Percentiles rank a stretch among this genome's conserved stretches.
Conservation (phyloP, 2,329 filamentous ascomycete species). For the Botrytis pseudocinerea region DNA sequence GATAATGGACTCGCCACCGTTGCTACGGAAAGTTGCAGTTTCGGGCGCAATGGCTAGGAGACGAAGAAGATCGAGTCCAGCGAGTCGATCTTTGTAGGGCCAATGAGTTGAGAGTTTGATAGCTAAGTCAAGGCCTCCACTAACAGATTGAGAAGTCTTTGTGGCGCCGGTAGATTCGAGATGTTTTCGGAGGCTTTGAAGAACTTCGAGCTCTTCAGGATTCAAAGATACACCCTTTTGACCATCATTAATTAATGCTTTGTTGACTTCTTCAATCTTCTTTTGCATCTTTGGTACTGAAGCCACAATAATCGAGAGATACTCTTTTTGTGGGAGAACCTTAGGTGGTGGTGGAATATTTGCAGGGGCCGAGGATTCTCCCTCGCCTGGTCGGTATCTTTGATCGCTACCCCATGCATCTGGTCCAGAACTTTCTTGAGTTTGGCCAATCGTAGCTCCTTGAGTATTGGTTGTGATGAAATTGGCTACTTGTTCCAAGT, state of each 20-base stretch:
- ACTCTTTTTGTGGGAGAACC: constrained; percentile 75
- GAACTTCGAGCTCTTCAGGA: constrained; percentile 63
- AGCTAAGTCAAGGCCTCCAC: constrained; percentile 61
- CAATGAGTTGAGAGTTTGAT: constrained; percentile 74
- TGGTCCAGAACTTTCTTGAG: constrained; percentile 47
- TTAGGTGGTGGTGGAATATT: constrained; percentile 48
- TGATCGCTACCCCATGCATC: constrained; percentile 78
- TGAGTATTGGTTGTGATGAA: constrained; percentile 91
- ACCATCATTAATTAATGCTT: constrained; percentile 67
- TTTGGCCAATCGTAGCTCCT: constrained; percentile 76
- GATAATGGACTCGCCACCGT: constrained; percentile 58
- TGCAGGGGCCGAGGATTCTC: constrained; percentile 52
- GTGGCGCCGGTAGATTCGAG: constrained; percentile 55
- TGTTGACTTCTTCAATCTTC: constrained; percentile 75
- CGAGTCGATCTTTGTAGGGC: constrained; percentile 78
- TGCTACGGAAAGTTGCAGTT: constrained; percentile 61
- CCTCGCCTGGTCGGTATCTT: constrained; percentile 76
- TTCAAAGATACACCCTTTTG: constrained; percentile 75
- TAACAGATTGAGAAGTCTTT: constrained; percentile 48
- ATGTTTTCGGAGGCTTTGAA: constrained; percentile 62
- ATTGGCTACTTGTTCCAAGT: constrained; percentile 87
- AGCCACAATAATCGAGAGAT: constrained; percentile 73
- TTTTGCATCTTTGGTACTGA: constrained; percentile 71
- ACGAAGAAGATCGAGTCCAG: constrained; percentile 85
- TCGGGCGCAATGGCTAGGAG: constrained; percentile 70